A percentile compares a stretch with the other conserved stretches of the same genome.
Conservation (phyloP, 1,139 yeast species). For the Suhomyces yuchorum region DNA sequence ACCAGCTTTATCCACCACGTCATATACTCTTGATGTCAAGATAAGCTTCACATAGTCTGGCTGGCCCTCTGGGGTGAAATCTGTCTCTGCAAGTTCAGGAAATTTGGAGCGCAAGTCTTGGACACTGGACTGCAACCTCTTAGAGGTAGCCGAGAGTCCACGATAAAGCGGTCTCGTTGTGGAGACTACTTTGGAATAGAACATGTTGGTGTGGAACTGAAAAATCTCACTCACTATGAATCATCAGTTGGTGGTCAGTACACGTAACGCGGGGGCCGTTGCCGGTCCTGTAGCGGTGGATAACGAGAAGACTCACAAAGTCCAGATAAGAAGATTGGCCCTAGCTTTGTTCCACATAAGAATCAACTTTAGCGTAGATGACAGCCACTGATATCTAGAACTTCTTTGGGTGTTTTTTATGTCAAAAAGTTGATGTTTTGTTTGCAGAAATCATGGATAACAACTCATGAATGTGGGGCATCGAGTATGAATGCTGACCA, state of each 20-base stretch:
- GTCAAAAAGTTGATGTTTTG: too few species aligned
- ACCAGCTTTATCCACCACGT: conserved; percentile 76
- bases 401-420: too few species aligned
- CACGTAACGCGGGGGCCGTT: conserved; percentile 1
- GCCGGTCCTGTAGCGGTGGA: neutral
- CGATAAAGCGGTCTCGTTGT: neutral
- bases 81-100: conserved; percentile 54
- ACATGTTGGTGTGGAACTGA: conserved; percentile 3
- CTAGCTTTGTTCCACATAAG: too few species aligned
- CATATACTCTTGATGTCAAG: conserved; percentile 89
- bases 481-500: too few species aligned
- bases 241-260: neutral
- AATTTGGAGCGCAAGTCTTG: conserved; percentile 24
- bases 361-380: too few species aligned
- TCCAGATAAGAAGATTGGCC: too few species aligned
- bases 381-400: too few species aligned
- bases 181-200: conserved; percentile 3
- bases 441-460: too few species aligned
- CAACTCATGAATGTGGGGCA: too few species aligned
- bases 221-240: neutral
- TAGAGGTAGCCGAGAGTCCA: neutral
- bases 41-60: conserved; percentile 95
- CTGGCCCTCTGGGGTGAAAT: conserved; percentile 57
- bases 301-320: too few species aligned
- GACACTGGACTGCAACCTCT: neutral